These are phyloP conservation scores for Pneumocystis canis DNA, from an alignment of 1,139 yeast species.

Conservation along the genomic window DNA sequence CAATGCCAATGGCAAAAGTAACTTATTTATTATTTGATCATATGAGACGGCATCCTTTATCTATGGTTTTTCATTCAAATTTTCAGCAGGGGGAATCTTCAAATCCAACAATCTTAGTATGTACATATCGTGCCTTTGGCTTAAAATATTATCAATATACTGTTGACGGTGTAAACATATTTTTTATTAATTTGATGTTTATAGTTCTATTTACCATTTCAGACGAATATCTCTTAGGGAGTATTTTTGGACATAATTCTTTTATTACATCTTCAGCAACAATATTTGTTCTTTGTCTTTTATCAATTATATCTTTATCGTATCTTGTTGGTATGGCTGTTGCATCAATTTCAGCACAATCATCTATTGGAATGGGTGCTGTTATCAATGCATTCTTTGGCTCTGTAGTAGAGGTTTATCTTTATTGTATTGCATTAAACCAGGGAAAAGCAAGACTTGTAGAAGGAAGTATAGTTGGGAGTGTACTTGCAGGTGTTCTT, in stretches of 20 bases:
- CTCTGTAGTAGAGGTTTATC: constrained; percentile 80
- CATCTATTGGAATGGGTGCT: constrained; percentile 99
- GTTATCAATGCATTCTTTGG: constrained; percentile 96
- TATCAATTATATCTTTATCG: constrained; percentile 84
- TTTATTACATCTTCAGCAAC: constrained; percentile 44
- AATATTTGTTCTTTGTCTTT: constrained; percentile 59
- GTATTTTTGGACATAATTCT: constrained; percentile 33
- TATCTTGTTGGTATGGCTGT: constrained; percentile 97
- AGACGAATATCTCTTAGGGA: constrained; percentile 55
- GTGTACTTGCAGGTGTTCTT: constrained; percentile 81
- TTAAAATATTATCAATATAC: constrained; percentile 88
- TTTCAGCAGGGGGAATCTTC: constrained; percentile 22
- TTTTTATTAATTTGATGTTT: constrained; percentile 68
- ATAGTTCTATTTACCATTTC: constrained; percentile 71
- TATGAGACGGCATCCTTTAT: constrained; percentile 79
- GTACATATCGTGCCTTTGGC: constrained; percentile 88
- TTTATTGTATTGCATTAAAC: constrained; percentile 78
- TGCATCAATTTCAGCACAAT: constrained; percentile 94
- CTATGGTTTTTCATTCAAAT: constrained; percentile 44
- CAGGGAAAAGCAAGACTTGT: constrained; percentile 80
- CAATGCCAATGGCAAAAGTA: constrained; percentile 85
- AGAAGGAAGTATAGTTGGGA: constrained; percentile 95
- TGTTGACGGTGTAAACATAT: constrained; percentile 87
- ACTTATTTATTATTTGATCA: constrained; percentile 56
- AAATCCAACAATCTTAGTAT: constrained; percentile 35